Evolutionary conservation across 345 rosid species (phyloP).

Genomic region (Cardamine occulta): DNA sequence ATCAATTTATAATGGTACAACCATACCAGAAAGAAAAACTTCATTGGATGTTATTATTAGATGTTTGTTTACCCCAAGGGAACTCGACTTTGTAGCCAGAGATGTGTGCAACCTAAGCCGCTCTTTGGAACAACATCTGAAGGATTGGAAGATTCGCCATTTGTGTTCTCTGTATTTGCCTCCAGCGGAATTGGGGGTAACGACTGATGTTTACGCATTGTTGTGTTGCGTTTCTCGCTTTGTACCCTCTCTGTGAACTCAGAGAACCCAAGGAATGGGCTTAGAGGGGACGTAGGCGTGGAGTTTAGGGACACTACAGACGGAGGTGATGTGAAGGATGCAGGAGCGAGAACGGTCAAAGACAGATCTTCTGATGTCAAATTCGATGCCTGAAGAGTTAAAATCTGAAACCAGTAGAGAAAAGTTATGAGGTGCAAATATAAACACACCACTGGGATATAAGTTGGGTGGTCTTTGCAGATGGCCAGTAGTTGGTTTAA

Average conservation of each 20-base stretch:
- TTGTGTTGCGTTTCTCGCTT: constrained; percentile 45
- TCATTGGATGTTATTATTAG: constrained; percentile 30
- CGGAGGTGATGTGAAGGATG: constrained; percentile 86
- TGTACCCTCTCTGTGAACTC: constrained; percentile 60
- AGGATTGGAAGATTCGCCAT: constrained; percentile 58
- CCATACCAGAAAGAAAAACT: constrained; percentile 20
- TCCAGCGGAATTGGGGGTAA: constrained; percentile 42
- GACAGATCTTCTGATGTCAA: constrained; percentile 89
- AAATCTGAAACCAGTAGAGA: constrained; percentile 63
- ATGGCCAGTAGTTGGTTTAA: background rate
- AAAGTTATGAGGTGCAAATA: constrained; percentile 23
- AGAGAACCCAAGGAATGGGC: constrained; percentile 66
- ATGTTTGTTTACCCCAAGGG: constrained; percentile 77
- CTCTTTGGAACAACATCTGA: constrained; percentile 69
- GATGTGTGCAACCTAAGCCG: constrained; percentile 80
- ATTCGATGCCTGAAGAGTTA: constrained; percentile 95
- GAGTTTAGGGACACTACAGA: constrained; percentile 82
- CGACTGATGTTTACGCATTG: constrained; percentile 46
- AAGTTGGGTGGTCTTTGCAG: background rate
- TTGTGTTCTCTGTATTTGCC: constrained; percentile 44
- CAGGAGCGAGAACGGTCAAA: constrained; percentile 90
- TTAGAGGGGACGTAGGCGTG: constrained; percentile 66
- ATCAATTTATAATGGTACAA: constrained; percentile 19
- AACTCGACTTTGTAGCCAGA: constrained; percentile 98
- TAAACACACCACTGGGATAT: background rate